Evolutionary conservation across 441 rosid species (phyloP).

Genomic region (Cnidoscolus chayamansa): DNA sequence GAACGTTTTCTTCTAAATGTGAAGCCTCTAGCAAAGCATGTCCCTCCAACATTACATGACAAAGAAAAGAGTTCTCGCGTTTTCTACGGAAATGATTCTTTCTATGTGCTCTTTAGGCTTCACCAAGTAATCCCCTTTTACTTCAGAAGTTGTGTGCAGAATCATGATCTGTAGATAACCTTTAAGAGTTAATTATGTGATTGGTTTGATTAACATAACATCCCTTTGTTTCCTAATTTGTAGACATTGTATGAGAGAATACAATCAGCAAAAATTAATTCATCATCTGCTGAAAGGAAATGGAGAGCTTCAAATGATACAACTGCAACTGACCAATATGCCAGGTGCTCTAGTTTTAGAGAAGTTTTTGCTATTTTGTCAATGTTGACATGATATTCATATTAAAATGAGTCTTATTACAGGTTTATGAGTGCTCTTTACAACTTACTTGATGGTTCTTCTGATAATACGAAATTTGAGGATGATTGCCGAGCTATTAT

Average conservation of each 20-base stretch:
- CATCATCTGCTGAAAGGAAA: slow-evolving; percentile 82
- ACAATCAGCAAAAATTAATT: slow-evolving; percentile 83
- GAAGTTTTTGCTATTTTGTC: slow-evolving; percentile 17
- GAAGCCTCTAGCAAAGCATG: slow-evolving; percentile 90
- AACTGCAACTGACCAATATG: slow-evolving; percentile 69
- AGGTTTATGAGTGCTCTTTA: slow-evolving; percentile 95
- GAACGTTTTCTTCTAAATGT: slow-evolving; percentile 61
- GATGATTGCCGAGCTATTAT: slow-evolving; percentile 94
- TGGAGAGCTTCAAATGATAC: slow-evolving; percentile 82
- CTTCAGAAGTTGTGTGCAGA: slow-evolving; percentile 11
- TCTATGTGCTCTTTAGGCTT: slow-evolving; percentile 91
- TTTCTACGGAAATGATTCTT: slow-evolving; percentile 96
- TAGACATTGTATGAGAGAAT: slow-evolving; percentile 90
- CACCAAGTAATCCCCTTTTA: slow-evolving; percentile 64
- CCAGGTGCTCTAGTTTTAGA: slow-evolving; percentile 50
- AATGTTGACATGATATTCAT: slow-evolving; percentile 13
- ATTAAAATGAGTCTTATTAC: slow-evolving; percentile 23
- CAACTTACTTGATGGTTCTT: slow-evolving; percentile 91
- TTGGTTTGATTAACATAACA: slow-evolving; percentile 18
- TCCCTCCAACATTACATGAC: slow-evolving; percentile 42
- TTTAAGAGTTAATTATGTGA: not conserved
- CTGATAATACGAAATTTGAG: slow-evolving; percentile 93
- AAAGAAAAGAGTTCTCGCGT: slow-evolving; percentile 52
- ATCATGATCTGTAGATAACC: not conserved
- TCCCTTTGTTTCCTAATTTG: slow-evolving; percentile 12